Conservation (phyloP, 768 basidiomycete species). For the Agrocybe praecox region DNA sequence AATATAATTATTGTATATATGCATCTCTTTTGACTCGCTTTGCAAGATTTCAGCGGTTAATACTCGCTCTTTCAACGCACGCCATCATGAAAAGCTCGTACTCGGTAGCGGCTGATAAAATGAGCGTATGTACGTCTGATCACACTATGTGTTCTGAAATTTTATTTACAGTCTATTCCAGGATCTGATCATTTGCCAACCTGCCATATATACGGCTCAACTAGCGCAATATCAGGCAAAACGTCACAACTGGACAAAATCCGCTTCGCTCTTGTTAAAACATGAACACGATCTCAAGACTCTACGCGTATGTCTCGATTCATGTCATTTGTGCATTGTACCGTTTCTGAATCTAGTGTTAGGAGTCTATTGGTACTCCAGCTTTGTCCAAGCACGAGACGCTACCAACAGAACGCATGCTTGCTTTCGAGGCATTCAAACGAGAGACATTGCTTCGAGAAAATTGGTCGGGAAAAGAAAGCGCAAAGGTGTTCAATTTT, state of each 20-base stretch:
- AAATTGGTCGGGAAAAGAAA: conserved; percentile 27
- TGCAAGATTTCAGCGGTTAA: conserved; percentile 51
- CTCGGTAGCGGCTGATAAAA: conserved; percentile 10
- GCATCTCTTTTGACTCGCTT: neutral
- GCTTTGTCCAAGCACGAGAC: conserved; percentile 22
- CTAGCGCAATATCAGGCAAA: conserved; percentile 31
- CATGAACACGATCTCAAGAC: conserved; percentile 32
- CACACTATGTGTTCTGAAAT: neutral
- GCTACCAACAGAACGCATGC: conserved; percentile 29
- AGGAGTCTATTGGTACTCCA: neutral
- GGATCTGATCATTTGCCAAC: conserved; percentile 32
- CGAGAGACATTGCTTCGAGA: conserved; percentile 22
- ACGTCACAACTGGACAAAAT: conserved; percentile 37
- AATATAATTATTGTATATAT: neutral
- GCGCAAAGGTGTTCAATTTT: conserved; percentile 26
- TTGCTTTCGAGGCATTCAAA: conserved; percentile 33
- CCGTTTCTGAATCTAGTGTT: neutral
- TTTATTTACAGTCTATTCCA: conserved; percentile 9
- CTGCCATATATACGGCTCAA: conserved; percentile 33
- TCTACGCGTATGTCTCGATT: conserved; percentile 24
- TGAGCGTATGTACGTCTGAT: conserved; percentile 26
- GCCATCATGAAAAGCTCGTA: conserved; percentile 36
- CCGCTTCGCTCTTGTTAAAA: conserved; percentile 34
- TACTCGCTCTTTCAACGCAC: conserved; percentile 56
- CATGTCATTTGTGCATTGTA: neutral